Evolutionary conservation across 192 early-diverging fungal species (phyloP).

Genomic region (Haplosporangium gracile): DNA sequence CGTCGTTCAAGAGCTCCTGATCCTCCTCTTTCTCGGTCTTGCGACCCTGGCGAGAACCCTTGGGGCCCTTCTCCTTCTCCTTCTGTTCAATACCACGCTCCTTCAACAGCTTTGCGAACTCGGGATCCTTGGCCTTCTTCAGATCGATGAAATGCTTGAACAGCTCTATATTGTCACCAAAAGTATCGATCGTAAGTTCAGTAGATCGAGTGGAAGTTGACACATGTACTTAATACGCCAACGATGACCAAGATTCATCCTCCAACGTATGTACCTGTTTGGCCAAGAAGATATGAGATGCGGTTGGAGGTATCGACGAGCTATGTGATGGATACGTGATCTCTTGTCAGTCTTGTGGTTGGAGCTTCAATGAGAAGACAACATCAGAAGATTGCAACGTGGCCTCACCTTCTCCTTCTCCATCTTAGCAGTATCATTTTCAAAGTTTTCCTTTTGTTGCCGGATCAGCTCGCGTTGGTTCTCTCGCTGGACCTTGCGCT

Average conservation of each 20-base stretch:
- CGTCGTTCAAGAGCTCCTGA: conserved; percentile 90
- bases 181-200: not conserved
- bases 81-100: conserved; percentile 58
- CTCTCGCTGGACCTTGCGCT: conserved; percentile 50
- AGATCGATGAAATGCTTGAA: conserved; percentile 76
- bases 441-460: conserved; percentile 52
- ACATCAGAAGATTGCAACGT: not conserved
- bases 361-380: not conserved
- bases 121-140: conserved; percentile 69
- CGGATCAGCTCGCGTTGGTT: conserved; percentile 46
- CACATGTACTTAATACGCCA: not conserved
- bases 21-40: conserved; percentile 99
- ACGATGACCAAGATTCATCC: not conserved
- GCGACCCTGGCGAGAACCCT: conserved; percentile 82
- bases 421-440: conserved; percentile 42
- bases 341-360: not conserved
- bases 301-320: conserved; percentile 52
- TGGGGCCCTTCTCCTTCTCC: conserved; percentile 55
- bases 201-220: not conserved
- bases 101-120: conserved; percentile 62
- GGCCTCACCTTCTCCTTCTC: conserved; percentile 49
- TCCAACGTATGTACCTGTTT: conserved; percentile 28
- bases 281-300: conserved; percentile 51
- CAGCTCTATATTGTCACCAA: conserved; percentile 49
- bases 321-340: not conserved